Percentiles rank a stretch among this genome's conserved stretches.
Evolutionary conservation across 495 filamentous ascomycete species (phyloP).

Genomic region (Aspergillus indologenus): DNA sequence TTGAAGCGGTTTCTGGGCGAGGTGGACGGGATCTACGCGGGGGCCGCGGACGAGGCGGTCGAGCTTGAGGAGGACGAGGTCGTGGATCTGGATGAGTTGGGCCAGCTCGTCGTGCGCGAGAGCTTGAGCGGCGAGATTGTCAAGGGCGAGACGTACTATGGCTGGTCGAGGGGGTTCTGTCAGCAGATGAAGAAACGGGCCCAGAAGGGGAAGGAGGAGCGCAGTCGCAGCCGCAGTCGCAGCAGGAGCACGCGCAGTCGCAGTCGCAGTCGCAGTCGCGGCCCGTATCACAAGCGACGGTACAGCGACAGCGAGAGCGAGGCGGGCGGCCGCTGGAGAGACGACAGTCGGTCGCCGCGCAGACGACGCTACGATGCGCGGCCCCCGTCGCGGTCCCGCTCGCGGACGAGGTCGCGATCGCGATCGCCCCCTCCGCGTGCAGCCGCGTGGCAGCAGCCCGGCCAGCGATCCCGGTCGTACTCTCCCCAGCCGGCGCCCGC

Average conservation of each 20-base stretch:
- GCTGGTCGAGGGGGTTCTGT: slow-evolving; percentile 80
- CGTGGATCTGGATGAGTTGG: slow-evolving; percentile 69
- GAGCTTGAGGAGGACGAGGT: slow-evolving; percentile 35
- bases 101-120: slow-evolving; percentile 61
- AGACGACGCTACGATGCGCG: slow-evolving; percentile 16
- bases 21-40: slow-evolving; percentile 59
- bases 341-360: slow-evolving; percentile 20
- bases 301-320: slow-evolving; percentile 49
- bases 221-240: slow-evolving; percentile 24
- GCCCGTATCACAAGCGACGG: slow-evolving; percentile 30
- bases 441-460: slow-evolving; percentile 21
- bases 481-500: slow-evolving; percentile 33
- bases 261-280: slow-evolving; percentile 35
- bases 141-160: slow-evolving; percentile 75
- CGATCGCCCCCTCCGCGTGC: slow-evolving; percentile 27
- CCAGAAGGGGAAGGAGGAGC: slow-evolving; percentile 22
- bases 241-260: slow-evolving; percentile 34
- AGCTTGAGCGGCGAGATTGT: slow-evolving; percentile 57
- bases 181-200: slow-evolving; percentile 71
- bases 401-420: slow-evolving; percentile 29
- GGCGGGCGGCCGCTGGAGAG: slow-evolving; percentile 24
- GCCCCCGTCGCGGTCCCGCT: slow-evolving; percentile 22
- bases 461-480: slow-evolving; percentile 46
- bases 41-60: slow-evolving; percentile 28
- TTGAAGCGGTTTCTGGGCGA: slow-evolving; percentile 68